Percentiles rank a stretch among this genome's conserved stretches.
Conservation (phyloP, 768 basidiomycete species). For the Baorangia bicolor region DNA sequence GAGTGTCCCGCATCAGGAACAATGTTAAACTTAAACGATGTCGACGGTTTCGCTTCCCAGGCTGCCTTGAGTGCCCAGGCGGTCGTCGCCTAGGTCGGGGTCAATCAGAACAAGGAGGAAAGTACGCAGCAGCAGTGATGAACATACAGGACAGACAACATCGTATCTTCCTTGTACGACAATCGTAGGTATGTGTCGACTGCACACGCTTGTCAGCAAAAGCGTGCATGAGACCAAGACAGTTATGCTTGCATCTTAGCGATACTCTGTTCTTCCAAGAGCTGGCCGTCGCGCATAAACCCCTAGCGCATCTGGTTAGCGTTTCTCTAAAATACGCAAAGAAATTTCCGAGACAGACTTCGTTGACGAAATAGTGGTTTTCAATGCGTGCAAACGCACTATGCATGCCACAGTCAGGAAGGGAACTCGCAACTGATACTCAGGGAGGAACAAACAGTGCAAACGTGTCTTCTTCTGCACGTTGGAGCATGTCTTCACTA, state of each 20-base stretch:
- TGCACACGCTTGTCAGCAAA: conserved; percentile 30
- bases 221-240: neutral
- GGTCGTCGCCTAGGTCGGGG: conserved; percentile 61
- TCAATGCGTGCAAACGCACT: conserved; percentile 88
- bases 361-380: conserved; percentile 88
- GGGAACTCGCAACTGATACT: conserved; percentile 1
- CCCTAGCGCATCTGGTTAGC: conserved; percentile 44
- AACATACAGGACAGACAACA: conserved; percentile 76
- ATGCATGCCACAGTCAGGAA: neutral
- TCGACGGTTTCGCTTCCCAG: conserved; percentile 69
- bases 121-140: neutral
- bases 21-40: conserved; percentile 47
- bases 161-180: conserved; percentile 89
- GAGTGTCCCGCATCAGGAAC: conserved; percentile 90
- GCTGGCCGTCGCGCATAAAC: conserved; percentile 86
- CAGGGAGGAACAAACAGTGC: conserved; percentile 54
- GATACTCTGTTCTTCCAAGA: conserved; percentile 79
- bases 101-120: neutral
- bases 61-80: conserved; percentile 79
- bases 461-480: conserved; percentile 71
- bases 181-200: conserved; percentile 83
- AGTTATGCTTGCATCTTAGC: conserved; percentile 71
- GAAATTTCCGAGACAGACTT: conserved; percentile 39
- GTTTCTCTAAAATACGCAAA: neutral
- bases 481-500: conserved; percentile 64